These are phyloP conservation scores for Carex myosuroides DNA, from an alignment of 176 grass and related monocot species.

Conservation along the genomic window DNA sequence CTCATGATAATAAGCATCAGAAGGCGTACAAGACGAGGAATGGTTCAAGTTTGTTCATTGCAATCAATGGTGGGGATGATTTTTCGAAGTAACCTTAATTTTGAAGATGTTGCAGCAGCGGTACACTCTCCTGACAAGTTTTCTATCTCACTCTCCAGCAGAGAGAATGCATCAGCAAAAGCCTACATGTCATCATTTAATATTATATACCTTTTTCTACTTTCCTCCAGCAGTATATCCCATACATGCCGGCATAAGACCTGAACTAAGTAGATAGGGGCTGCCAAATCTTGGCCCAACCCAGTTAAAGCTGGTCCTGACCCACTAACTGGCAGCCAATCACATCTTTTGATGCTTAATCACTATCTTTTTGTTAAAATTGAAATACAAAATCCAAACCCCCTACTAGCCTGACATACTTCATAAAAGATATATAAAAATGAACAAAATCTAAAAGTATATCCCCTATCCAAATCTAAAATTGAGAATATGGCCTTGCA, in stretches of 20 bases:
- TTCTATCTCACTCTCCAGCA: slow-evolving; percentile 77
- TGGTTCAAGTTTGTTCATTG: slow-evolving; percentile 31
- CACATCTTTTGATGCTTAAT: background rate
- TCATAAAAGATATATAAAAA: background rate
- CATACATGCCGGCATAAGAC: slow-evolving; percentile 1
- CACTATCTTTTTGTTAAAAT: background rate
- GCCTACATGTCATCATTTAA: slow-evolving; percentile 39
- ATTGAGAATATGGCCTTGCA: background rate
- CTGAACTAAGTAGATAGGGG: background rate
- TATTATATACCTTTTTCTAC: slow-evolving; percentile 7
- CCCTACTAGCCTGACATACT: background rate
- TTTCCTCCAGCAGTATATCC: background rate
- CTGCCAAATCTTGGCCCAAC: background rate
- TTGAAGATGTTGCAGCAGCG: slow-evolving; percentile 28
- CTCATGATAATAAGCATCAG: background rate
- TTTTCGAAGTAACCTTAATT: slow-evolving; percentile 74
- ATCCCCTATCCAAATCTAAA: background rate
- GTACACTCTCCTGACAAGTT: slow-evolving; percentile 51
- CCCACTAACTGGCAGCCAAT: background rate
- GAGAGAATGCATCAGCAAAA: slow-evolving; percentile 84
- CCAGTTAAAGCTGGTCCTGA: background rate
- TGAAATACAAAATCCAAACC: background rate
- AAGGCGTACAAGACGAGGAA: background rate
- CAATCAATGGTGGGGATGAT: slow-evolving; percentile 84
- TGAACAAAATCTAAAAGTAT: background rate